Evolutionary conservation across 1,139 yeast species (phyloP).

Genomic region (Pichia sp.): DNA sequence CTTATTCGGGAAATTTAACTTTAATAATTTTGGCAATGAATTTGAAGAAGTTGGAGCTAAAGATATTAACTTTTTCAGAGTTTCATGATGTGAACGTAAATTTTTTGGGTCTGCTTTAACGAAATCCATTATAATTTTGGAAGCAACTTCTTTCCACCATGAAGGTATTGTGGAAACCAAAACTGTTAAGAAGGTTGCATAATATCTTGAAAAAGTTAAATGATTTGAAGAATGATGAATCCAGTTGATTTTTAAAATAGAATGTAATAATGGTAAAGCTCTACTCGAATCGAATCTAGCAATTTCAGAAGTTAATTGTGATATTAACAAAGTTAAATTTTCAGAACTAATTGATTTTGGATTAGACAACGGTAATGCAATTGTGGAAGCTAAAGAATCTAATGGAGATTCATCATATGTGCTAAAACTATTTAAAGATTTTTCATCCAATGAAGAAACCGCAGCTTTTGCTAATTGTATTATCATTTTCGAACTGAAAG

Average conservation of each 20-base stretch:
- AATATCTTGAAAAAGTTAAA: slow-evolving; percentile 39
- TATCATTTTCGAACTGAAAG: slow-evolving; percentile 14
- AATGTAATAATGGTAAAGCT: slow-evolving; percentile 40
- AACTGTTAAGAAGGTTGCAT: slow-evolving; percentile 66
- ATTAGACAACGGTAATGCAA: slow-evolving; percentile 35
- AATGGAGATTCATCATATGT: slow-evolving; percentile 36
- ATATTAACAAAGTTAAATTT: slow-evolving; percentile 41
- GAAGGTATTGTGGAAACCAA: slow-evolving; percentile 82
- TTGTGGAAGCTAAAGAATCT: slow-evolving; percentile 40
- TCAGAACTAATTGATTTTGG: slow-evolving; percentile 38
- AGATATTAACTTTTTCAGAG: slow-evolving; percentile 56
- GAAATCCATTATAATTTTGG: slow-evolving; percentile 58
- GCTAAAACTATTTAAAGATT: slow-evolving; percentile 9
- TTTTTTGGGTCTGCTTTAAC: slow-evolving; percentile 13
- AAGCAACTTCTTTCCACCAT: slow-evolving; percentile 81
- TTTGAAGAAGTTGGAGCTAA: slow-evolving; percentile 78
- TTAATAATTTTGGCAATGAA: slow-evolving; percentile 54
- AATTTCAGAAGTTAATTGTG: slow-evolving; percentile 45
- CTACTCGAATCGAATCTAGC: slow-evolving; percentile 40
- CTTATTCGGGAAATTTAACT: slow-evolving; percentile 70
- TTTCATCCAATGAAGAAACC: slow-evolving; percentile 57
- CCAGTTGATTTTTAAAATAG: slow-evolving; percentile 59
- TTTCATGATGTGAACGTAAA: slow-evolving; percentile 53
- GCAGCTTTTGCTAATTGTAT: slow-evolving; percentile 53
- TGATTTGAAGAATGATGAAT: slow-evolving; percentile 32